Conservation (phyloP, 768 basidiomycete genomes). For the Gymnopilus dilepis region DNA sequence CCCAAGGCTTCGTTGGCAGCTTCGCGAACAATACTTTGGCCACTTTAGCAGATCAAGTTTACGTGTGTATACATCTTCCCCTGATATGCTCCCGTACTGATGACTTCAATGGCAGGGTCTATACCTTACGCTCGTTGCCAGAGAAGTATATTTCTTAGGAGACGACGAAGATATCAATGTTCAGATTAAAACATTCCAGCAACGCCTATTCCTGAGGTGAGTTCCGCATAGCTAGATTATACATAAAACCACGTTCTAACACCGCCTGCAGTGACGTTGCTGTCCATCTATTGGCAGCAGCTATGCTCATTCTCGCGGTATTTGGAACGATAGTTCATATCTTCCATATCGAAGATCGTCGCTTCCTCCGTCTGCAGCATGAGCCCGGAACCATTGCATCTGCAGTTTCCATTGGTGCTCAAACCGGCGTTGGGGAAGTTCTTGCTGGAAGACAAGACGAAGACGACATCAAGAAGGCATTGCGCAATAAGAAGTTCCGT, state of each 20-base stretch:
- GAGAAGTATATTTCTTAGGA: slow-evolving; percentile 54
- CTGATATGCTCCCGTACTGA: not conserved
- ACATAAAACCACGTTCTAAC: not conserved
- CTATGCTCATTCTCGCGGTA: slow-evolving; percentile 50
- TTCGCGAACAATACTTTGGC: slow-evolving; percentile 45
- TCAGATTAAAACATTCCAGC: slow-evolving; percentile 47
- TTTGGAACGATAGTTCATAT: slow-evolving; percentile 50
- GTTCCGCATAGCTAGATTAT: not conserved
- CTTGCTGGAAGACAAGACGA: slow-evolving; percentile 45
- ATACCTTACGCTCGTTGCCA: slow-evolving; percentile 56
- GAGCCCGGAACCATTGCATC: slow-evolving; percentile 61
- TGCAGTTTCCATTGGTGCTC: slow-evolving; percentile 58
- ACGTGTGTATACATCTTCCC: slow-evolving; percentile 42
- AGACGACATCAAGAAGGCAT: slow-evolving; percentile 45
- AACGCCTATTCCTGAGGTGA: slow-evolving; percentile 56
- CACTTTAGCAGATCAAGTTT: slow-evolving; percentile 45
- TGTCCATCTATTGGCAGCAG: slow-evolving; percentile 46
- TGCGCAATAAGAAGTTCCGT: slow-evolving; percentile 53
- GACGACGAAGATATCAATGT: slow-evolving; percentile 40
- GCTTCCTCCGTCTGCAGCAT: slow-evolving; percentile 48
- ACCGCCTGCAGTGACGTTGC: slow-evolving; percentile 41
- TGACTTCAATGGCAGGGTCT: slow-evolving; percentile 35
- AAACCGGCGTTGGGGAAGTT: slow-evolving; percentile 52
- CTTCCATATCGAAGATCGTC: slow-evolving; percentile 50
- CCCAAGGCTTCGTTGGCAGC: slow-evolving; percentile 41